Evolutionary conservation across 176 grass and related monocot genomes (phyloP), one percentile per base, ranked within the genome.

Genomic region (Miscanthus lutarioriparius): DNA sequence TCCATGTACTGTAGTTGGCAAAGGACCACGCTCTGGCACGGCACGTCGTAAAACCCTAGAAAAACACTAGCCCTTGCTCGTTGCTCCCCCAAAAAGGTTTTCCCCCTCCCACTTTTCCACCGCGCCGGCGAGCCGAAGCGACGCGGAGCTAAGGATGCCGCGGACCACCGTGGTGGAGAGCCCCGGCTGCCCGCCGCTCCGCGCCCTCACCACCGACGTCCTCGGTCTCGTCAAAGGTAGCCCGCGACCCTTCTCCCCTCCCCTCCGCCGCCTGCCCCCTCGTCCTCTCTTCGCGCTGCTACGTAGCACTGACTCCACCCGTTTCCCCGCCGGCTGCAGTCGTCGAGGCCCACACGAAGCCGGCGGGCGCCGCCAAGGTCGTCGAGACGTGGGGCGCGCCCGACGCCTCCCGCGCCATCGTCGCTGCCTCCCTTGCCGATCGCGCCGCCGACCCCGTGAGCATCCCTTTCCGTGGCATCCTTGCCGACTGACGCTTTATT

Each of bases 191-290:
- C 89, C 97, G 80, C 91, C 93, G 66, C 70, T 99, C 43, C 90
- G 97, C 28, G 86, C 82, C 41, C 63, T 96, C 49, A 96, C 90
- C 41, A 86, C 93, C 1, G 93, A 99, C 69, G 84, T 67, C 89
- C 93, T 99, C 47, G 93, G 97, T 49, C 93, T 99, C 32, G 74
- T 99, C 80, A 99, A 96, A 92, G 96, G 96, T 96, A 69, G 1
- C 72, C 12, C 16, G 26, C 51, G n/a, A 13, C 30, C n/a, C 23
- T 35, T 19, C 49, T 19, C 15, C 62, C 23, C 28, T 7, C 41
- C 38, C 72, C 35, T 13, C 40, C 39, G 70, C 26, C 53, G 2
- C 16, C 9, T 38, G 19, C 10, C 47, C 49, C 2, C 2, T 7
- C 77, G 9, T 63, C 38, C 75, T 75, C 22, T 38, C 40, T 15